phyloP scores from a whole-genome alignment of 2,329 filamentous ascomycete genomes.

The Escovopsis weberi region DNA sequence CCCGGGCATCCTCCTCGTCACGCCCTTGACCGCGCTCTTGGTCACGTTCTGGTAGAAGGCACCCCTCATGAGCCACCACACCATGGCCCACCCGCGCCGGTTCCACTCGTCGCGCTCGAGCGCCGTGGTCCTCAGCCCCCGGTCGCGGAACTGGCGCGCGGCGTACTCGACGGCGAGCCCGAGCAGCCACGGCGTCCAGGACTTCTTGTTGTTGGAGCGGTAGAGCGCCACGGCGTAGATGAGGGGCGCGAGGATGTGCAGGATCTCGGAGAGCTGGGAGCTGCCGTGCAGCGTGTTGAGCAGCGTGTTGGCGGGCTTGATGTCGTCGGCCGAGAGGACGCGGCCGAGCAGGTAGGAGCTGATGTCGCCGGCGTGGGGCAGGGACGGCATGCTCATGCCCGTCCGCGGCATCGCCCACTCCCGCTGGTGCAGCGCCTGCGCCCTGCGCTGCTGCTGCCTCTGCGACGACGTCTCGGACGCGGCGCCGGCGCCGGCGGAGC shows the following conservation, averaged over 20 bases:
- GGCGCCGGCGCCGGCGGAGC: conserved; percentile 5
- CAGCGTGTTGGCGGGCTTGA: conserved; percentile 78
- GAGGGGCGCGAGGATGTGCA: conserved; percentile 82
- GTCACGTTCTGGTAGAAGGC: conserved; percentile 92
- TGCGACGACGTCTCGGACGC: too few relatives aligned
- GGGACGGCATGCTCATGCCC: conserved; percentile 65
- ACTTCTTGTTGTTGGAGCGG: conserved; percentile 54
- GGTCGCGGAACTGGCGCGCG: conserved; percentile 66
- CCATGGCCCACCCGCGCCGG: conserved; percentile 77
- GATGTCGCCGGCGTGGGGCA: conserved; percentile 72
- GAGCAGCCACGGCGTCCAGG: conserved; percentile 85
- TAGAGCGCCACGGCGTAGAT: conserved; percentile 75
- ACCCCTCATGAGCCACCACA: conserved; percentile 95
- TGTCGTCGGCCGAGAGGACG: conserved; percentile 88
- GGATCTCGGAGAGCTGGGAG: conserved; percentile 66
- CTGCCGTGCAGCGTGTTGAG: conserved; percentile 68
- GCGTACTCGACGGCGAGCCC: conserved; percentile 77
- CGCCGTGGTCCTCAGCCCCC: conserved; percentile 66
- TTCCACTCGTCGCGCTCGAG: conserved; percentile 83
- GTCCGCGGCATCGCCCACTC: conserved; percentile 94
- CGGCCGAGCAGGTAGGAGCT: conserved; percentile 77
- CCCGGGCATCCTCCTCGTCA: conserved; percentile 63
- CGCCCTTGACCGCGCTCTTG: conserved; percentile 54
- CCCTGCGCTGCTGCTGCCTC: conserved; percentile 9
- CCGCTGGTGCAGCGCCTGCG: conserved; percentile 26